Conservation (phyloP, 257 asterid genomes). For the Asclepias syriaca region DNA sequence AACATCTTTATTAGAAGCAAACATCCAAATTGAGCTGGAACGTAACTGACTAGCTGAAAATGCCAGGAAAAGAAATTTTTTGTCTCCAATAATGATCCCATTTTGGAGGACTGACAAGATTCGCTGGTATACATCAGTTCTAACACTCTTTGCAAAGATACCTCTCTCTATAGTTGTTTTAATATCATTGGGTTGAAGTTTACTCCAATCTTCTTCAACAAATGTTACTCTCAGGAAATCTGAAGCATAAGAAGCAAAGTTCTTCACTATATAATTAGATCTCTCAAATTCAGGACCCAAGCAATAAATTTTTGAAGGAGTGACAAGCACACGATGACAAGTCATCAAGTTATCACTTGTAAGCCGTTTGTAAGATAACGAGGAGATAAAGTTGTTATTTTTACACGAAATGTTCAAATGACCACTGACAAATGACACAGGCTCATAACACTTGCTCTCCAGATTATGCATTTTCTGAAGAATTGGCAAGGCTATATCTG, state of each 20-base stretch:
- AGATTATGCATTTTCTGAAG: slow-evolving; percentile 72
- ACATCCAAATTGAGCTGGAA: slow-evolving; percentile 91
- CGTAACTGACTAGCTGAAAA: slow-evolving; percentile 94
- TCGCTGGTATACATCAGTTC: slow-evolving; percentile 53
- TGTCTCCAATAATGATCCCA: slow-evolving; percentile 72
- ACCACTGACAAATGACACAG: slow-evolving; percentile 44
- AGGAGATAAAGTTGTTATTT: slow-evolving; percentile 22
- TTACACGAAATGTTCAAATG: slow-evolving; percentile 25
- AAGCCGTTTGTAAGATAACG: slow-evolving; percentile 31
- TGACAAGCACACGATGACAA: slow-evolving; percentile 70
- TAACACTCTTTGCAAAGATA: slow-evolving; percentile 57
- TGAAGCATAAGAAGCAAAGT: slow-evolving; percentile 62
- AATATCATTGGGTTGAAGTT: slow-evolving; percentile 46
- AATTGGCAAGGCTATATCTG: slow-evolving; percentile 43
- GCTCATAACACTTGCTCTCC: slow-evolving; percentile 59
- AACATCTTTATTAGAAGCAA: slow-evolving; percentile 71
- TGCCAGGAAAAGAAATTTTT: slow-evolving; percentile 69
- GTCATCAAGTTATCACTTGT: slow-evolving; percentile 61
- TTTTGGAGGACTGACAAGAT: slow-evolving; percentile 62
- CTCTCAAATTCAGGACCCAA: slow-evolving; percentile 89
- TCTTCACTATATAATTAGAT: slow-evolving; percentile 80
- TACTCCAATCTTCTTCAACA: slow-evolving; percentile 96
- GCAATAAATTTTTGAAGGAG: slow-evolving; percentile 82
- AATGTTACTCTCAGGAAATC: slow-evolving; percentile 85
- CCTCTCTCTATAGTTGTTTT: slow-evolving; percentile 47